Evolutionary conservation across 805 yeast species (phyloP).

Genomic region (Hanseniaspora meyeri): DNA sequence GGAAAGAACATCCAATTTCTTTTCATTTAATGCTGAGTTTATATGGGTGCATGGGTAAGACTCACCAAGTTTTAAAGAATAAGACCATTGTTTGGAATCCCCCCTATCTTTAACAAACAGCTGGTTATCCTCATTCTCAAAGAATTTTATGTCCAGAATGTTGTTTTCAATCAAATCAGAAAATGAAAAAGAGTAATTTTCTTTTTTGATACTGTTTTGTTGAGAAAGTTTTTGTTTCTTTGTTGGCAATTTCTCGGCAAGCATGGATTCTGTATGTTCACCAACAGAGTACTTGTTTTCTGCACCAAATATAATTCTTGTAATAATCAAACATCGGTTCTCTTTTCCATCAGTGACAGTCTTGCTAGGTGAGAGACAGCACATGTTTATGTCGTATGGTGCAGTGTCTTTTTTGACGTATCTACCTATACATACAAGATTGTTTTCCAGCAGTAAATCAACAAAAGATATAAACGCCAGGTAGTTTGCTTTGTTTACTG

Average conservation of each 20-base stretch:
- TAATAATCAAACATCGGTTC: background rate
- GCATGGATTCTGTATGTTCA: background rate
- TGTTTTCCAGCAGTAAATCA: slow-evolving; percentile 38
- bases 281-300: background rate
- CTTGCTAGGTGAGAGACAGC: slow-evolving; percentile 40
- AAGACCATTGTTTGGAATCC: background rate
- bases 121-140: background rate
- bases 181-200: background rate
- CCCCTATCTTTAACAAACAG: background rate
- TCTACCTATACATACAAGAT: slow-evolving; percentile 48
- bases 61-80: background rate
- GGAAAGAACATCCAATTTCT: background rate
- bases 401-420: slow-evolving; percentile 39
- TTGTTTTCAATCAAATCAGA: background rate
- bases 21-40: background rate
- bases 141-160: background rate
- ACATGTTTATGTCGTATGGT: slow-evolving; percentile 39
- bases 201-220: background rate
- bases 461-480: slow-evolving; percentile 38
- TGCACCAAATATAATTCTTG: background rate
- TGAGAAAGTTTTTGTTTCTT: background rate
- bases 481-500: slow-evolving; percentile 28
- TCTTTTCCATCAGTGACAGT: slow-evolving; percentile 14
- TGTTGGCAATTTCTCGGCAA: background rate
- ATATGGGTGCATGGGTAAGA: slow-evolving; percentile 1